phyloP scores from a whole-genome alignment of 2,329 filamentous ascomycete genomes.

The Colletotrichum endophyticum region DNA sequence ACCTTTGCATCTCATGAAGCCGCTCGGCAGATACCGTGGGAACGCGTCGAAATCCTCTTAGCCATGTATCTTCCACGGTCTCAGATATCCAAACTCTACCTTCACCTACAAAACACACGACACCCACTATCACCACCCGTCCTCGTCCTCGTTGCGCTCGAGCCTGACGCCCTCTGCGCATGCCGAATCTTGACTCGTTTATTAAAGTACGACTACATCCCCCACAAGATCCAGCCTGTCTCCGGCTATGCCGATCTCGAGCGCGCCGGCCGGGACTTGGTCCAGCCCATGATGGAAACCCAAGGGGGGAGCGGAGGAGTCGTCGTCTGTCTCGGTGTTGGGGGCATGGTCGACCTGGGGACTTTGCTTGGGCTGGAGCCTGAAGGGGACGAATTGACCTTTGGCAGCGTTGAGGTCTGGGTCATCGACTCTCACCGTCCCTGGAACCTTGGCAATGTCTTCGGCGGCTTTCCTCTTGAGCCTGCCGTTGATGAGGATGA shows the following conservation, averaged over 20 bases:
- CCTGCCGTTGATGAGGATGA: conserved; percentile 51
- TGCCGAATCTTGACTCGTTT: conserved; percentile 91
- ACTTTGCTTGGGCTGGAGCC: conserved; percentile 77
- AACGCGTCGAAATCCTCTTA: conserved; percentile 34
- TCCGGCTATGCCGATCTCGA: conserved; percentile 90
- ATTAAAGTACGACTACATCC: conserved; percentile 97
- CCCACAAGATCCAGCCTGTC: conserved; percentile 95
- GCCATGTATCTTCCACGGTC: conserved; percentile 93
- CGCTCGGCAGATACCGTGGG: conserved; percentile 27
- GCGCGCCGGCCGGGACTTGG: conserved; percentile 77
- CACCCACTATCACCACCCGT: conserved; percentile 92
- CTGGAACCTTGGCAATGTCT: conserved; percentile 94
- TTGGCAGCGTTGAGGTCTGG: conserved; percentile 93
- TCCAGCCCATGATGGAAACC: conserved; percentile 84
- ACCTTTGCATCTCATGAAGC: conserved; percentile 33
- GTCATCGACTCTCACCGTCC: conserved; percentile 89
- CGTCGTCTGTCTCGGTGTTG: conserved; percentile 90
- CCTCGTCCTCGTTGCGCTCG: conserved; percentile 88
- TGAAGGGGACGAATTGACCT: conserved; percentile 69
- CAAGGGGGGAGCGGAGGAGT: conserved; percentile 86
- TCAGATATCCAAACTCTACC: conserved; percentile 89
- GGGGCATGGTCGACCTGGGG: conserved; percentile 87
- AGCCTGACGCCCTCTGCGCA: conserved; percentile 93
- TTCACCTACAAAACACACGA: conserved; percentile 82
- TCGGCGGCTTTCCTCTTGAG: conserved; percentile 72